These are phyloP conservation scores for Penicillium ucsense DNA, from an alignment of 495 filamentous ascomycete genomes.

Conservation along the genomic window DNA sequence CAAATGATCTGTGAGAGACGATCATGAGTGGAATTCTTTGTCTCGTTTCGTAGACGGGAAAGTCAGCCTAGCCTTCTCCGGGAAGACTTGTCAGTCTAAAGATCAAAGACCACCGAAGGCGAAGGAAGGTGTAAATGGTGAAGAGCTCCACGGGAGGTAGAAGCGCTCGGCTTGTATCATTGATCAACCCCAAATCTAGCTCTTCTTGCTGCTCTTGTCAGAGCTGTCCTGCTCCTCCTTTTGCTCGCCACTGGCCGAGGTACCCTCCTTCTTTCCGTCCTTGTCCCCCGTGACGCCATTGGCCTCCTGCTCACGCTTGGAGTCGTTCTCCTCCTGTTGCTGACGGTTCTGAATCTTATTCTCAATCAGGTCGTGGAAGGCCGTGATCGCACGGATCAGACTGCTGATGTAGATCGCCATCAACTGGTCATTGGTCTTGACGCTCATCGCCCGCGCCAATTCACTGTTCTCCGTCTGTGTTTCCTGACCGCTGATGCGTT, in stretches of 20 bases:
- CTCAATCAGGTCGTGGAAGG: constrained; percentile 98
- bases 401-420: constrained; percentile 96
- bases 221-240: constrained; percentile 58
- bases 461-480: constrained; percentile 60
- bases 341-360: constrained; percentile 99
- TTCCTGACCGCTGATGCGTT: constrained; percentile 37
- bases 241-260: constrained; percentile 49
- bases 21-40: not conserved
- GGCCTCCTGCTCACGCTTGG: constrained; percentile 59
- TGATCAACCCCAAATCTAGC: constrained; percentile 29
- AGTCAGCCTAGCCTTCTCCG: too few relatives aligned
- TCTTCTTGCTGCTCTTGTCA: constrained; percentile 51
- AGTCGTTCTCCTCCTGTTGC: constrained; percentile 90
- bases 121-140: not conserved
- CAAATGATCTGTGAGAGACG: too few relatives aligned
- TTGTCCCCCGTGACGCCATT: constrained; percentile 52
- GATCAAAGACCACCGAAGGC: not conserved
- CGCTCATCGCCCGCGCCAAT: constrained; percentile 85
- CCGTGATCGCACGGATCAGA: constrained; percentile 93
- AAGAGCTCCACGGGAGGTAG: too few relatives aligned
- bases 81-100: too few relatives aligned
- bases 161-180: constrained; percentile 5
- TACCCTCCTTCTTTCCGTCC: constrained; percentile 52
- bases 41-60: too few relatives aligned
- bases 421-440: constrained; percentile 98